Evolutionary conservation across 768 basidiomycete genomes (phyloP).

Genomic region (Phanerochaete sordida): DNA sequence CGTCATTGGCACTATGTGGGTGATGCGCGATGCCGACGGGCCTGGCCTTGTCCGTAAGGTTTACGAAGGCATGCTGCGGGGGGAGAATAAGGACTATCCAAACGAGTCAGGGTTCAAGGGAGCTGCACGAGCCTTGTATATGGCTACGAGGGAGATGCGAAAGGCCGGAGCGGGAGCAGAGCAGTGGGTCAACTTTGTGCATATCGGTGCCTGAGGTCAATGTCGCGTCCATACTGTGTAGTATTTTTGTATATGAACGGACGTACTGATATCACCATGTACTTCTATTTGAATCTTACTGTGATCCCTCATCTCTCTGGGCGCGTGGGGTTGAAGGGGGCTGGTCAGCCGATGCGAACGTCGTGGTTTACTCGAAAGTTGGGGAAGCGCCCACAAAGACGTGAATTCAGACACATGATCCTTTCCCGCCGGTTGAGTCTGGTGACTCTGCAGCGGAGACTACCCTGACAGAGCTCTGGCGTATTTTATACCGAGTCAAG

Average conservation of each 20-base stretch:
- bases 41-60: slow-evolving; percentile 29
- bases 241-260: no score
- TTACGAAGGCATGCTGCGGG: slow-evolving; percentile 19
- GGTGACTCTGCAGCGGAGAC: no score
- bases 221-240: no score
- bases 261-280: no score
- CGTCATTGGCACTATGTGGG: slow-evolving; percentile 45
- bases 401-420: no score
- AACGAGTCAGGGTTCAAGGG: not conserved
- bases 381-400: no score
- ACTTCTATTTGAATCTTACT: no score
- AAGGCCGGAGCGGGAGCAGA: not conserved
- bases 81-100: not conserved
- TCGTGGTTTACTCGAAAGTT: no score
- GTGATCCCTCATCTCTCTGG: no score
- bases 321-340: no score
- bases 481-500: not conserved
- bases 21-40: slow-evolving; percentile 34
- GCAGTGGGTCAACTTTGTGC: slow-evolving; percentile 10
- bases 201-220: slow-evolving; percentile 10
- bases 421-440: no score
- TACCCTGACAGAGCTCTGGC: slow-evolving; percentile 3
- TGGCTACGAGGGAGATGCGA: not conserved
- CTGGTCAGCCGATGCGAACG: no score
- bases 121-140: slow-evolving; percentile 2